Conservation (phyloP, 768 basidiomycete genomes). For the Holtermannia corniformis region DNA sequence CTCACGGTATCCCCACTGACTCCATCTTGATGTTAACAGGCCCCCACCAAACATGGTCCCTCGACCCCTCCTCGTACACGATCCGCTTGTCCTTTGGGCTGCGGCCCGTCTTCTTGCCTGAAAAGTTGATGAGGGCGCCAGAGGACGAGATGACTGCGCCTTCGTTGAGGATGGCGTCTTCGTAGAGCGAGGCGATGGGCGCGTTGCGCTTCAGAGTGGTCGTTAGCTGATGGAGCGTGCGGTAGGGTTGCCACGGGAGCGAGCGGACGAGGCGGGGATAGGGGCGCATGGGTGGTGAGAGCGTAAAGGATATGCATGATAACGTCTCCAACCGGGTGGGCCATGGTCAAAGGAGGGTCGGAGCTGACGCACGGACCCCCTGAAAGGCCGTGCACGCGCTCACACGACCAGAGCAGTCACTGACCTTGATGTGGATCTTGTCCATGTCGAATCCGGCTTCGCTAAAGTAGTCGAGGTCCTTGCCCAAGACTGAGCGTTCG, state of each 20-base stretch:
- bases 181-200: conserved; percentile 68
- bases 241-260: too few species aligned
- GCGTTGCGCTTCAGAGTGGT: conserved; percentile 33
- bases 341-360: not conserved
- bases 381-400: not conserved
- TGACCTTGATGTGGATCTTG: conserved; percentile 70
- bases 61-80: conserved; percentile 91
- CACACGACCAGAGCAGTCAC: conserved; percentile 3
- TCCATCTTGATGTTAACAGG: conserved; percentile 99
- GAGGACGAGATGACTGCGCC: conserved; percentile 94
- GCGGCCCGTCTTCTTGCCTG: conserved; percentile 97
- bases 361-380: not conserved
- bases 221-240: not conserved
- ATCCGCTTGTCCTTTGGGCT: conserved; percentile 99
- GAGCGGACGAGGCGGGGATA: too few species aligned
- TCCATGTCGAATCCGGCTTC: conserved; percentile 99
- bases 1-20: conserved; percentile 27
- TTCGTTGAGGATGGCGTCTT: conserved; percentile 96
- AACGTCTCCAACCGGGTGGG: too few species aligned
- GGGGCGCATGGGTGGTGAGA: too few species aligned
- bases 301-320: too few species aligned
- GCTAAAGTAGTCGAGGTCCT: conserved; percentile 92
- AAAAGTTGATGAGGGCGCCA: conserved; percentile 98
- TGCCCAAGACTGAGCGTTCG: conserved; percentile 66
- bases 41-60: conserved; percentile 99